phyloP scores from a whole-genome alignment of 2,329 filamentous ascomycete species.

The Thermochaetoides dissita region DNA sequence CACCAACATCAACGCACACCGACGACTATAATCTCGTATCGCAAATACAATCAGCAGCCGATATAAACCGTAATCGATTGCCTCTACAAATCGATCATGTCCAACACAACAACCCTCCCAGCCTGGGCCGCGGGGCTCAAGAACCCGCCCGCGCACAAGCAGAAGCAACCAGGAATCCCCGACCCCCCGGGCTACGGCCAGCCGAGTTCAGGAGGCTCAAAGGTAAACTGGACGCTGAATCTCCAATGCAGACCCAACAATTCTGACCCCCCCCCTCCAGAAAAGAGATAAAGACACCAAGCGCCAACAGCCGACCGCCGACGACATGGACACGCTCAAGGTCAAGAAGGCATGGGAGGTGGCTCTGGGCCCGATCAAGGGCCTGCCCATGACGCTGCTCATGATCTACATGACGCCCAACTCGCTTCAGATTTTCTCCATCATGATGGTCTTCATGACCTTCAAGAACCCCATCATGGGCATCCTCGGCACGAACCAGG shows the following conservation, averaged over 20 bases:
- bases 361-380: conserved; percentile 82
- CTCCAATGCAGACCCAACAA: too few relatives aligned
- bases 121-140: conserved; percentile 75
- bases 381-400: conserved; percentile 92
- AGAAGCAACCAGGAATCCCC: conserved; percentile 54
- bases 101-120: conserved; percentile 29
- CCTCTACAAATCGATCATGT: conserved; percentile 17
- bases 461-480: conserved; percentile 94
- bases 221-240: conserved; percentile 28
- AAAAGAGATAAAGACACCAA: conserved; percentile 37
- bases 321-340: conserved; percentile 90
- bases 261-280: conserved; percentile 17
- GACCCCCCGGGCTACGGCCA: conserved; percentile 64
- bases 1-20: too few relatives aligned
- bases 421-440: conserved; percentile 94
- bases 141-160: conserved; percentile 49
- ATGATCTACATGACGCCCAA: conserved; percentile 99
- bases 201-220: conserved; percentile 28
- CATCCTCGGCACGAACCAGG: conserved; percentile 65
- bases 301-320: conserved; percentile 56
- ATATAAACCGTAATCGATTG: not conserved
- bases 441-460: conserved; percentile 99
- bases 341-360: conserved; percentile 99
- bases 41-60: not conserved
- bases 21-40: not conserved